Percentiles rank a stretch among this genome's conserved stretches.
These are phyloP conservation scores for Tinospora cordifolia DNA, from an alignment of 164 flowering plant species.

Conservation along the genomic window DNA sequence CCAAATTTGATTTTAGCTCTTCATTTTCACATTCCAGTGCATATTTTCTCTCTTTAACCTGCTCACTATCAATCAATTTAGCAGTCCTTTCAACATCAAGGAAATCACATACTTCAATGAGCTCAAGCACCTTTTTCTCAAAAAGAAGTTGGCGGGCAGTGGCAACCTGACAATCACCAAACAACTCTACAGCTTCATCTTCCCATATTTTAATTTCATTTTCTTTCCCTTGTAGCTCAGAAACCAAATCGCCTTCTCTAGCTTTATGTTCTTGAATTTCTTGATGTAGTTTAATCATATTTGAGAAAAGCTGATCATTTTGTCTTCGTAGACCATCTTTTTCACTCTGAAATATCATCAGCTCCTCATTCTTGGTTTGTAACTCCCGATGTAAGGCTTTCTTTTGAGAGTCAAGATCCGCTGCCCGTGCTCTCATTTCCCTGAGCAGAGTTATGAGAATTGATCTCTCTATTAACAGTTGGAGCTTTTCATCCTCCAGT, in stretches of 20 bases:
- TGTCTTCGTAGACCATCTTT: conserved; percentile 39
- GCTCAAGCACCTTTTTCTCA: conserved; percentile 58
- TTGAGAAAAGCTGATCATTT: conserved; percentile 36
- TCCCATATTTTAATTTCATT: conserved; percentile 63
- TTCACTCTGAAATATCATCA: conserved; percentile 35
- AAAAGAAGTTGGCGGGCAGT: conserved; percentile 30
- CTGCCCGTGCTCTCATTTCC: conserved; percentile 38
- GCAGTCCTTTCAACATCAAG: conserved; percentile 40
- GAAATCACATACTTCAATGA: conserved; percentile 39
- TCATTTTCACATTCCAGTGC: conserved; percentile 50
- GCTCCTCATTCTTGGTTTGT: conserved; percentile 23
- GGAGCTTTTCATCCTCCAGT: conserved; percentile 51
- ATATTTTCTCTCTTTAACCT: conserved; percentile 36
- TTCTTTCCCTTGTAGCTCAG: conserved; percentile 45
- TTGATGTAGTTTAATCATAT: conserved; percentile 30
- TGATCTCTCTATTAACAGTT: conserved; percentile 55
- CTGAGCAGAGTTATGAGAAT: conserved; percentile 49
- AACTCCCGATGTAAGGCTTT: conserved; percentile 28
- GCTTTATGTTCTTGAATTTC: conserved; percentile 37
- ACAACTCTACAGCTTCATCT: conserved; percentile 61
- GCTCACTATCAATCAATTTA: conserved; percentile 38
- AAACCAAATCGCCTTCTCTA: conserved; percentile 44
- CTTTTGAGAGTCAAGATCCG: conserved; percentile 35
- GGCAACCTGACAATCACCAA: conserved; percentile 44
- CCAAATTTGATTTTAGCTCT: conserved; percentile 43